These are phyloP conservation scores for Osmanthus fragrans DNA, from an alignment of 257 asterid genomes.

Conservation along the genomic window DNA sequence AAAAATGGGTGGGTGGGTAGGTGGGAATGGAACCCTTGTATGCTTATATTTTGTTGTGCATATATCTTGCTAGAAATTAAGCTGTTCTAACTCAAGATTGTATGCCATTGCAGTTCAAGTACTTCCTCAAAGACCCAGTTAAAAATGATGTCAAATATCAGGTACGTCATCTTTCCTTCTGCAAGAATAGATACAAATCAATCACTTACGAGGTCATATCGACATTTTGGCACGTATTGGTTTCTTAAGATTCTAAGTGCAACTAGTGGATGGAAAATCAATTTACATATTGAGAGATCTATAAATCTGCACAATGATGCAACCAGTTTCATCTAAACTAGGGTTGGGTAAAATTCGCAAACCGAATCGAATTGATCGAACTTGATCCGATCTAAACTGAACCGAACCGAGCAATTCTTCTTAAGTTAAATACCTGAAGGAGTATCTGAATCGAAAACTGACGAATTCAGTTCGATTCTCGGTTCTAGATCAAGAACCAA, in stretches of 20 bases:
- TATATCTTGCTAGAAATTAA: neutral
- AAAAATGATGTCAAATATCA: constrained; percentile 71
- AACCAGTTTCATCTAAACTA: neutral
- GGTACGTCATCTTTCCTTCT: constrained; percentile 41
- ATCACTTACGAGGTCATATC: neutral
- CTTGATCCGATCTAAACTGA: too few relatives aligned
- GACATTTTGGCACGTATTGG: neutral
- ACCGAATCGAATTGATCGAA: too few relatives aligned
- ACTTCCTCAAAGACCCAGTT: constrained; percentile 52
- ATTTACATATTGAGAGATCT: neutral
- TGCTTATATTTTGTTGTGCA: neutral
- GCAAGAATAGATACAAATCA: neutral
- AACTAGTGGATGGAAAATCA: neutral
- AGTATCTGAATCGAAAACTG: too few relatives aligned
- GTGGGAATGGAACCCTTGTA: neutral
- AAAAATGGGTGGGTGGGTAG: neutral
- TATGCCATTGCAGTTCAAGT: constrained; percentile 41
- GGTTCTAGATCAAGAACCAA: too few relatives aligned
- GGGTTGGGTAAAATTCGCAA: too few relatives aligned
- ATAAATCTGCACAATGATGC: neutral
- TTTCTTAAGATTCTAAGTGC: neutral
- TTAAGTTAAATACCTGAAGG: too few relatives aligned
- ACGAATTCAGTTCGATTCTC: too few relatives aligned
- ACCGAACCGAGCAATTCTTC: too few relatives aligned
- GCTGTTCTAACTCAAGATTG: neutral